A percentile compares a stretch with the other conserved stretches of the same genome.
Evolutionary conservation across 495 filamentous ascomycete genomes (phyloP).

Genomic region (Halenospora varia): DNA sequence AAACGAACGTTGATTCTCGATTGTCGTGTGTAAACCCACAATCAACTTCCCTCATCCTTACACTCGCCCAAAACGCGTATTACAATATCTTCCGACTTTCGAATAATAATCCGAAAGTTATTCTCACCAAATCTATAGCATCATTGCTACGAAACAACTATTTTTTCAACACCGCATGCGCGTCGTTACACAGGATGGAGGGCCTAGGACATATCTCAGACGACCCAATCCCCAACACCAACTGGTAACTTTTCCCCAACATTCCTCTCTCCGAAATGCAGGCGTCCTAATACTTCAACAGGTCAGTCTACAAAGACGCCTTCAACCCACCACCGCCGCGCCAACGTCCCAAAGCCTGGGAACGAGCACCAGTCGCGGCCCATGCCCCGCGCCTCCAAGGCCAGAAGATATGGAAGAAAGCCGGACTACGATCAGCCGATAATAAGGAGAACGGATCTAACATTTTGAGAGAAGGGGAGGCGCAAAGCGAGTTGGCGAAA

Average conservation of each 20-base stretch:
- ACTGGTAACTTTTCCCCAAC: slow-evolving; percentile 13
- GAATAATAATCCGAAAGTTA: neutral
- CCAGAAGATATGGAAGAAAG: slow-evolving; percentile 28
- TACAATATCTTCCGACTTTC: neutral
- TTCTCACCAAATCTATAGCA: neutral
- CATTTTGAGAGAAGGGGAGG: no score
- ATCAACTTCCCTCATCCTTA: slow-evolving; percentile 8
- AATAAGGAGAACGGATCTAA: slow-evolving; percentile 20
- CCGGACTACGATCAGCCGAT: slow-evolving; percentile 1
- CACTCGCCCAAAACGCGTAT: neutral
- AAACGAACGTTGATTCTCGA: no score
- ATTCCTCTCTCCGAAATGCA: neutral
- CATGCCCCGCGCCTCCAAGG: slow-evolving; percentile 25
- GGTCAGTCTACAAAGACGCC: slow-evolving; percentile 23
- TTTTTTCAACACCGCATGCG: neutral
- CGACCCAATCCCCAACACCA: neutral
- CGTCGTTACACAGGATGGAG: slow-evolving; percentile 5
- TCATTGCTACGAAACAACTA: neutral
- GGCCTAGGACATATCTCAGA: neutral
- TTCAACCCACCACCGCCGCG: slow-evolving; percentile 17
- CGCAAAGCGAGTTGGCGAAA: slow-evolving; percentile 19
- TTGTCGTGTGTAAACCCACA: neutral
- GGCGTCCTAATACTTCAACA: slow-evolving; percentile 7
- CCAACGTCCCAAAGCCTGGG: slow-evolving; percentile 20
- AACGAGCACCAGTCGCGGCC: slow-evolving; percentile 23